Conservation (phyloP, 345 rosid species). For the Sonneratia caseolaris region DNA sequence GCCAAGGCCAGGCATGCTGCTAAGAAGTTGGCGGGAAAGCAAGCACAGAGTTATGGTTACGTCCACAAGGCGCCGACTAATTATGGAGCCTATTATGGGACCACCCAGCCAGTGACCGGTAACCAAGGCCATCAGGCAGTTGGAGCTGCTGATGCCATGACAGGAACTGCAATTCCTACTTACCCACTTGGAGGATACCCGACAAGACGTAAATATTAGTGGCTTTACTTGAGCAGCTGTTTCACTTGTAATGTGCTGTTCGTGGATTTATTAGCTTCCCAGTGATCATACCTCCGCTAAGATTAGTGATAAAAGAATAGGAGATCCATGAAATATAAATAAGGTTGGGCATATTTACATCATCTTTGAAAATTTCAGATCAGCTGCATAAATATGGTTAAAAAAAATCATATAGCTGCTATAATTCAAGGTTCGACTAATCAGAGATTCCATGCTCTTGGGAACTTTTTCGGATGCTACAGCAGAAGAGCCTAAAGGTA, state of each 20-base stretch:
- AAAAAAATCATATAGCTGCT: neutral
- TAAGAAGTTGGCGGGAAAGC: slow-evolving; percentile 23
- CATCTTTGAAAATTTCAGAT: neutral
- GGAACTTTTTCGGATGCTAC: neutral
- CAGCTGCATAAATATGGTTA: no score
- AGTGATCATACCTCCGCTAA: no score
- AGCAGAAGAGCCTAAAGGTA: neutral
- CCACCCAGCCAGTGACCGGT: neutral
- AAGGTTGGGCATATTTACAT: neutral
- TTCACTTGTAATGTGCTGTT: no score
- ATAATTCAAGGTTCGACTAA: neutral
- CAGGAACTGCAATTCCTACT: slow-evolving; percentile 11
- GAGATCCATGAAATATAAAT: neutral
- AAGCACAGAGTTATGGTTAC: slow-evolving; percentile 7
- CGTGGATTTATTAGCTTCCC: no score
- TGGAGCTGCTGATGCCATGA: slow-evolving; percentile 2
- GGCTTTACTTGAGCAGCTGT: neutral
- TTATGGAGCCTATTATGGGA: neutral
- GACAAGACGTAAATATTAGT: slow-evolving; percentile 5
- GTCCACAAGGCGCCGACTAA: neutral
- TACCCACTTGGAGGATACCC: slow-evolving; percentile 23
- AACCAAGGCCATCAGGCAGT: slow-evolving; percentile 3
- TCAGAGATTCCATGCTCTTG: neutral
- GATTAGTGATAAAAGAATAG: no score
- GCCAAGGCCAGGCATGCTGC: slow-evolving; percentile 55